Evolutionary conservation across 305 asterid genomes (phyloP), one percentile per base, ranked within the genome.

Genomic region (Lippia alba): DNA sequence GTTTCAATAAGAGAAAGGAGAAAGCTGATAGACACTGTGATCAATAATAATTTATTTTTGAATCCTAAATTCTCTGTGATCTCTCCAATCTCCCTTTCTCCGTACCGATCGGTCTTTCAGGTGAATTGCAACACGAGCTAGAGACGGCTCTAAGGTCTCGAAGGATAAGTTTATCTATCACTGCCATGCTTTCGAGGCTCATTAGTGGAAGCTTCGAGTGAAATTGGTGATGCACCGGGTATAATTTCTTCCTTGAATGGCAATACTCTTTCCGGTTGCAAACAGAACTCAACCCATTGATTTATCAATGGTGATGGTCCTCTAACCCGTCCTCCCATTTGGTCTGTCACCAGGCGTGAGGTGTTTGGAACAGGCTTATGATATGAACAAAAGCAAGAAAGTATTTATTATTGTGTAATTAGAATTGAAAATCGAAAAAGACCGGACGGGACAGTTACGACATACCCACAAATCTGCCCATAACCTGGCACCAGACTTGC

Each of bases 391-490:
- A 46, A 3, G 34, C 53, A 62, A 72, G 10, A 12, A 56, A 20
- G 45, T 55, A 3, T 36, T 24, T 24, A 24, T 3, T 24, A 24
- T 24, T 24, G 1, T 24, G 3, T 24, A 24, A 24, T 1, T 24
- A 24, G 30, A 24, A 24, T 24, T 24, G 30, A 24, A 24, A 24
- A 24, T 24, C 30, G 30, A 24, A 24, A 24, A 24, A 24, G 30
- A 24, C 3, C 3, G 30, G 30, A 24, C 3, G 30, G 30, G 30
- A 24, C 30, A 24, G 3, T 24, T 24, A 1, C 30, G 57, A 78
- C 83, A 19, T 80, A 91, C 96, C 97, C 97, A 91, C 57, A 91
- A 86, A 81, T 89, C 97, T 10, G 96, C 93, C 97, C 96, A 85
- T 64, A 87, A 58, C 81, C 96, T 91, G 65, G 97, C 81, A 41